phyloP scores from a whole-genome alignment of 768 basidiomycete genomes.

The Cubamyces sp. region DNA sequence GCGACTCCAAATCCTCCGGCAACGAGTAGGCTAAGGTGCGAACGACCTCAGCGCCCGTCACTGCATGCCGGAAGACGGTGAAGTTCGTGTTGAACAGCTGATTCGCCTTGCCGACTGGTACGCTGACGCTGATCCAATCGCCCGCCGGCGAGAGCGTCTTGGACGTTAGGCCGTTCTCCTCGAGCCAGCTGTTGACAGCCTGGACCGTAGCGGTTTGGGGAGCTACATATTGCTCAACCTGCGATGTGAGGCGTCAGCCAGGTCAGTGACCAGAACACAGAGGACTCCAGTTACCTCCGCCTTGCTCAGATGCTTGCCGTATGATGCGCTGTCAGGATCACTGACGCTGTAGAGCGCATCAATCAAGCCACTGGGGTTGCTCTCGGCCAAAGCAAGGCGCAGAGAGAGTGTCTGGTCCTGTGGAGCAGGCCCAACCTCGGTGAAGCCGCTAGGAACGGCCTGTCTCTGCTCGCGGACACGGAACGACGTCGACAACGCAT shows the following conservation, averaged over 20 bases:
- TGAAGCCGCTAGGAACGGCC: slow-evolving; percentile 3
- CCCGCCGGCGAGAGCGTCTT: slow-evolving; percentile 31
- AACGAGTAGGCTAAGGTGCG: slow-evolving; percentile 44
- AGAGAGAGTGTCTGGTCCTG: slow-evolving; percentile 38
- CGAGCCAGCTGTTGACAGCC: slow-evolving; percentile 34
- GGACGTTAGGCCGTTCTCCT: slow-evolving; percentile 34
- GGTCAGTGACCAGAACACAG: background rate
- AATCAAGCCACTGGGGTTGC: slow-evolving; percentile 41
- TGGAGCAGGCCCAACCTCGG: slow-evolving; percentile 34
- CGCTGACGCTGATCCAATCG: slow-evolving; percentile 40
- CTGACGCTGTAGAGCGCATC: slow-evolving; percentile 42
- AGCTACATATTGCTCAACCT: slow-evolving; percentile 35
- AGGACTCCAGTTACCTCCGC: background rate
- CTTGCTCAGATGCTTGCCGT: slow-evolving; percentile 1
- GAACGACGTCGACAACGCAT: background rate
- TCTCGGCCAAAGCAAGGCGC: slow-evolving; percentile 42
- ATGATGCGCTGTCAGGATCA: slow-evolving; percentile 4
- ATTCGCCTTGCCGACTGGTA: slow-evolving; percentile 40
- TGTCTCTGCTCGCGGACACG: slow-evolving; percentile 1
- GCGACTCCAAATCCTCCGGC: slow-evolving; percentile 35
- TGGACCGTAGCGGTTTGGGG: slow-evolving; percentile 31
- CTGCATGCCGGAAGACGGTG: slow-evolving; percentile 36
- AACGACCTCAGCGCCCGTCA: slow-evolving; percentile 33
- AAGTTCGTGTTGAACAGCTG: slow-evolving; percentile 40
- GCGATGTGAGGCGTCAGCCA: background rate